phyloP scores from a whole-genome alignment of 495 filamentous ascomycete genomes.

The Pseudotulostoma volvatum region DNA sequence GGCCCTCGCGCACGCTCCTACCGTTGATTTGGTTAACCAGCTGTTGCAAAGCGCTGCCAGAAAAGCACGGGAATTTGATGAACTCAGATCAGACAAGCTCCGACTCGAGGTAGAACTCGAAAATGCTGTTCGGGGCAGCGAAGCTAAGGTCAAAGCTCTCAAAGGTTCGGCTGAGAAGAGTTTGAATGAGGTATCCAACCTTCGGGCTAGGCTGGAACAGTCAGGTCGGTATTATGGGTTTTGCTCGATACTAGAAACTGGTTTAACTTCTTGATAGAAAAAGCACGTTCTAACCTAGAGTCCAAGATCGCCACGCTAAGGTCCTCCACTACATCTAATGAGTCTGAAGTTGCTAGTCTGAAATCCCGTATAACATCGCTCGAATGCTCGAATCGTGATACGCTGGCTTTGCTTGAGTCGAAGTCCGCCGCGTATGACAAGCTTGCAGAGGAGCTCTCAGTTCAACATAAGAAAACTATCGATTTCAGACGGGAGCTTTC shows the following conservation, averaged over 20 bases:
- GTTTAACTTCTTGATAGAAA: slow-evolving; percentile 35
- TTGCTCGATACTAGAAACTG: background rate
- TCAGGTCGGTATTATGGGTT: slow-evolving; percentile 42
- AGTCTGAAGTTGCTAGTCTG: slow-evolving; percentile 59
- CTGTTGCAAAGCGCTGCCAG: slow-evolving; percentile 49
- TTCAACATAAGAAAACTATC: slow-evolving; percentile 74
- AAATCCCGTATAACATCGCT: slow-evolving; percentile 67
- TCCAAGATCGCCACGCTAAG: slow-evolving; percentile 67
- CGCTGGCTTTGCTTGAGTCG: slow-evolving; percentile 69
- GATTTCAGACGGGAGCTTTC: slow-evolving; percentile 68
- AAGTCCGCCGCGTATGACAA: slow-evolving; percentile 76
- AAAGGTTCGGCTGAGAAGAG: slow-evolving; percentile 68
- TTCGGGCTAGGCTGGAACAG: slow-evolving; percentile 60
- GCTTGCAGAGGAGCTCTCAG: slow-evolving; percentile 69
- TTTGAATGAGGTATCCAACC: slow-evolving; percentile 57
- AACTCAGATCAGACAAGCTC: slow-evolving; percentile 65
- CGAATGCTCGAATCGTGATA: slow-evolving; percentile 83
- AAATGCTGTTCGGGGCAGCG: slow-evolving; percentile 61
- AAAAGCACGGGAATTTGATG: slow-evolving; percentile 68
- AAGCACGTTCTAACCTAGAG: slow-evolving; percentile 46
- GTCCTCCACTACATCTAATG: slow-evolving; percentile 55
- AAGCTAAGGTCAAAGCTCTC: slow-evolving; percentile 63
- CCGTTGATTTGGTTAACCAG: slow-evolving; percentile 53
- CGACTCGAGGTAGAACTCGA: slow-evolving; percentile 84
- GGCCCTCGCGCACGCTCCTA: slow-evolving; percentile 52